Conservation (phyloP, 2,329 filamentous ascomycete genomes). For the Graphilbum sp. region DNA sequence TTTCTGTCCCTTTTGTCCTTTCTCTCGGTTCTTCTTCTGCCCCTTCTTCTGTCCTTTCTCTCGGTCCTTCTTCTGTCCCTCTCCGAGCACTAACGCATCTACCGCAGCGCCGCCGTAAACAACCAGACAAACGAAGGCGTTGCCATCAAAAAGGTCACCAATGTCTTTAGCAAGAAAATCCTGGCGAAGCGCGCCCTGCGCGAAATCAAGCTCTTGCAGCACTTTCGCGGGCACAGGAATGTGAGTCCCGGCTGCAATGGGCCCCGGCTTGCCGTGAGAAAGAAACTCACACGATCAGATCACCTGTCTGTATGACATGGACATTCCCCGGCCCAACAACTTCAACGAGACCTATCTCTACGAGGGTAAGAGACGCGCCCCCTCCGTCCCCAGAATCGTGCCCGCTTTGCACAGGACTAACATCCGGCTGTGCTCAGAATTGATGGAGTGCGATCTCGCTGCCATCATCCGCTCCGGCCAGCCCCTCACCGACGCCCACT, state of each 20-base stretch:
- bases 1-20: too few relatives aligned
- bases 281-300: slow-evolving; percentile 43
- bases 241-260: slow-evolving; percentile 33
- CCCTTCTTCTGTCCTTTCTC: too few relatives aligned
- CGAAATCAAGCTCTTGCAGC: slow-evolving; percentile 96
- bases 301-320: slow-evolving; percentile 98
- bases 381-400: background rate
- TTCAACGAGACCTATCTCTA: slow-evolving; percentile 99
- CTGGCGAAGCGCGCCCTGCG: slow-evolving; percentile 92
- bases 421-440: slow-evolving; percentile 38
- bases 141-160: slow-evolving; percentile 98
- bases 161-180: slow-evolving; percentile 99
- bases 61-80: too few relatives aligned
- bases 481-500: slow-evolving; percentile 93
- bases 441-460: slow-evolving; percentile 98
- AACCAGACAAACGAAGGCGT: slow-evolving; percentile 81
- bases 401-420: background rate
- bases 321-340: slow-evolving; percentile 90
- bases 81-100: too few relatives aligned
- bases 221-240: slow-evolving; percentile 84
- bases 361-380: slow-evolving; percentile 66
- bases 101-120: slow-evolving; percentile 91
- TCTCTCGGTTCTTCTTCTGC: too few relatives aligned
- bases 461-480: slow-evolving; percentile 97
- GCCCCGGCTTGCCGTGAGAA: too few relatives aligned